These are phyloP conservation scores for Hypoxylon fragiforme DNA, from an alignment of 495 filamentous ascomycete genomes.

Conservation along the genomic window DNA sequence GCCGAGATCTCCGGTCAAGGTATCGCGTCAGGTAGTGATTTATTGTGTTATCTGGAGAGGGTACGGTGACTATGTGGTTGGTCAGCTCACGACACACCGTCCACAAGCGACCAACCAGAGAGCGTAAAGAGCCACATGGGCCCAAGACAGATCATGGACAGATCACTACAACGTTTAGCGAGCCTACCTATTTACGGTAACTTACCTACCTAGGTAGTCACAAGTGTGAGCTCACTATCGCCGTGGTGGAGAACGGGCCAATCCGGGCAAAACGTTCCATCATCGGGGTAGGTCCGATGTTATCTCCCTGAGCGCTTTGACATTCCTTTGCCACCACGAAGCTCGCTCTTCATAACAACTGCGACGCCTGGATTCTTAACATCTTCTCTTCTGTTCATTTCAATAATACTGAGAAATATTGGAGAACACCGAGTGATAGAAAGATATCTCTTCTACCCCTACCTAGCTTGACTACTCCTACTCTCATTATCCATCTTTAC, in stretches of 20 bases:
- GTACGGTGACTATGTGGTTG: conserved; percentile 18
- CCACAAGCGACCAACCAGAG: conserved; percentile 37
- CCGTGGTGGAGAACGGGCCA: conserved; percentile 30
- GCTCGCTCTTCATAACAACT: conserved; percentile 36
- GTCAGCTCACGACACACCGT: conserved; percentile 17
- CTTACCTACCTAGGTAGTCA: conserved; percentile 24
- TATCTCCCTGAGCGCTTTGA: conserved; percentile 21
- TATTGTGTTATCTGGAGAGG: conserved; percentile 11
- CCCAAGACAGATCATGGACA: conserved; percentile 31
- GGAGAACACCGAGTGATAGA: too few relatives aligned
- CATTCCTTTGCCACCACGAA: conserved; percentile 22
- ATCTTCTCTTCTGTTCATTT: too few relatives aligned
- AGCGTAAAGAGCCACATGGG: conserved; percentile 34
- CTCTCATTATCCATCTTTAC: too few relatives aligned
- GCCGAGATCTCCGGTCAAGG: conserved; percentile 37
- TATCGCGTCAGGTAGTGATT: conserved; percentile 20
- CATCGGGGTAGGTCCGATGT: conserved; percentile 24
- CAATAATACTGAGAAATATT: too few relatives aligned
- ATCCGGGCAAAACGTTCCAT: conserved; percentile 39
- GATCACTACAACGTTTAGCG: conserved; percentile 40
- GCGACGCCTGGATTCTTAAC: conserved; percentile 19
- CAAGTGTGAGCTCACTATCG: conserved; percentile 27
- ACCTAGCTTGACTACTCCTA: too few relatives aligned
- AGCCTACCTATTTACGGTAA: conserved; percentile 23
- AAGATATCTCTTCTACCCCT: too few relatives aligned